Base-by-base conservation (phyloP, 805 yeast genomes). In the Metschnikowia lachancei region DNA sequence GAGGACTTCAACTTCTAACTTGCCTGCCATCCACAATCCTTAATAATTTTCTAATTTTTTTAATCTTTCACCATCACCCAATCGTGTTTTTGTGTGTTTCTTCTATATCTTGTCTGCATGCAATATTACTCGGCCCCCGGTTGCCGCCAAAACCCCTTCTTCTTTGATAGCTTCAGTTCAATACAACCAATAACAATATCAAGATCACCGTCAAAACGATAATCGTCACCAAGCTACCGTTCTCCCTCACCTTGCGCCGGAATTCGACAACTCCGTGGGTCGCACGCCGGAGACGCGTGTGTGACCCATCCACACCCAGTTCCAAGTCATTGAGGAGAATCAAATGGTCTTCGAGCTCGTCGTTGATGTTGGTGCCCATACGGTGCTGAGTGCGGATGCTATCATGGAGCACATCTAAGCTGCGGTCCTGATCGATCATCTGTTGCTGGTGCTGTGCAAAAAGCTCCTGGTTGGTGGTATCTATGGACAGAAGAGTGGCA, bases 401-500 rank as follows among this genome's bases (percentile, higher is more conserved):
- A 19, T 56, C 52, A 48, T 69, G 75, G 24, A 72, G 55, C 10
- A 45, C 37, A 37, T 65, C 72, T 45, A 72, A 58, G 46, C 61
- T 60, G 22, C 63, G 55, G 52, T 72, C 75, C 53, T 72, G 77
- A 34, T 59, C 61, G 33, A 70, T 49, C 14, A 72, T 39, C 37
- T 62, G 65, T 53, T 72, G 76, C 47, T 70, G 75, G 51, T 72
- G 75, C 47, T 59, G 65, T 8, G 75, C 74, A 59, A 67, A 72
- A 39, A 72, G 41, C 50, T 68, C 74, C 34, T 65, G 74, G 52
- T 70, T 70, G 29, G 65, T 54, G 32, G 58, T 55, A 46, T 62
- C 67, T 18, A 63, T 53, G 5, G 68, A 62, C 41, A 48, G 56
- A 29, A 55, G 53, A 19, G 59, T 45, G 42, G 50, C 26, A 14